Evolutionary conservation across 2,329 filamentous ascomycete species (phyloP), one percentile per base, ranked within the genome.

Genomic region (Paecilomyces fulvus): DNA sequence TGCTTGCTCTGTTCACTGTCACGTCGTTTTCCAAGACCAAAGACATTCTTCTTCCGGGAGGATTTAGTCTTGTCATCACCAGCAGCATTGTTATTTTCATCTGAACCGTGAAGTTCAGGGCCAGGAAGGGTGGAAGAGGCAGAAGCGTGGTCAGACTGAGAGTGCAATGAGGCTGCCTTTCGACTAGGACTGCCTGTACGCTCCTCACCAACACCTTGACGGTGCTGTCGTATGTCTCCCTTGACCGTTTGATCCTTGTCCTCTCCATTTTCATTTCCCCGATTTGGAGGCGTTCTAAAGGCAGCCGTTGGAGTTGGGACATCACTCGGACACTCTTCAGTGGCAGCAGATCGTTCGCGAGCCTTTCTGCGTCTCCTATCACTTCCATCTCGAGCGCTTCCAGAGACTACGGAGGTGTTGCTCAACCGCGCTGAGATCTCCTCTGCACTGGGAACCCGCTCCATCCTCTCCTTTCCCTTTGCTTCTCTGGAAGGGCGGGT

Each of bases 21-120:
- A n/a, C 55, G 58, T 8, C 54, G 56, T 20, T 59, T 60, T 23
- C 61, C 63, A 17, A 64, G 55, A 20, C 56, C 50, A 25, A 64
- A 65, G 14, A 62, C 21, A 43, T 52, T 50, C 59, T 60, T 56
- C 57, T 60, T 60, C 51, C 30, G 28, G 2, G 20, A 3, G 23
- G 20, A 8, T 6, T 63, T 58, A 14, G 53, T 10, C 4, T 61
- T 59, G 2, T 61, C 58, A 17, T 21, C 37, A 25, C 11, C 55
- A 30, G 30, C 46, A 11, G 12, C 23, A 12, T 25, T n/a, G 1
- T 23, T 23, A 17, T 49, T 49, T 20, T 49, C 48, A 10, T 12
- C 10, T 6, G 10, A 11, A 49, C 17, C 7, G 0, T 17, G 12
- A 49, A 14, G 8, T 3, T 43, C n/a, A 8, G 14, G 37, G 14